Conservation (phyloP, 805 yeast genomes). For the Candida odintsovae region DNA sequence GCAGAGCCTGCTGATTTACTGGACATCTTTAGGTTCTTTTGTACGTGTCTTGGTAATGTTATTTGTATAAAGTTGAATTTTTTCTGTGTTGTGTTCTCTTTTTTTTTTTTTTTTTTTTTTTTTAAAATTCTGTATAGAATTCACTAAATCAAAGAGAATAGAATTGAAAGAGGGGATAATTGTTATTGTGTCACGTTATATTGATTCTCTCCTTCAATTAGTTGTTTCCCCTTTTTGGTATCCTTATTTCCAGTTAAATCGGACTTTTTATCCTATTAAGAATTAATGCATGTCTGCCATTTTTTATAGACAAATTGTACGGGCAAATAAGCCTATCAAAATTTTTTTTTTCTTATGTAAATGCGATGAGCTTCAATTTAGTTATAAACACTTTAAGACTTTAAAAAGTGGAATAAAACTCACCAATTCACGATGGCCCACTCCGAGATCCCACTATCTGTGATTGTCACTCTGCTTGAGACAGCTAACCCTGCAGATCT, state of each 20-base stretch:
- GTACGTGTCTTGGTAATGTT: not conserved
- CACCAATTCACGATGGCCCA: not conserved
- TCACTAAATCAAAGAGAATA: too few species aligned
- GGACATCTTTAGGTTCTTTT: not conserved
- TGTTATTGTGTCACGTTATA: too few species aligned
- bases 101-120: constrained; percentile 6
- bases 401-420: too few species aligned
- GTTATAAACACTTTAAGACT: too few species aligned
- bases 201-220: too few species aligned
- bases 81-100: too few species aligned
- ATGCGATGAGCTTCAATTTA: constrained; percentile 6
- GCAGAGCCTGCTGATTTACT: not conserved
- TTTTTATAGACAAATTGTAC: not conserved
- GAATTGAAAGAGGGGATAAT: too few species aligned
- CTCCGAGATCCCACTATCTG: constrained; percentile 22
- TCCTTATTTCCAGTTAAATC: too few species aligned
- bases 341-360: not conserved
- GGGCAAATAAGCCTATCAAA: not conserved
- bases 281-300: too few species aligned
- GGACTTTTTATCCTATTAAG: too few species aligned
- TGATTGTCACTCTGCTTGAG: constrained; percentile 17
- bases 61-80: not conserved
- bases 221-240: too few species aligned
- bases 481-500: constrained; percentile 14
- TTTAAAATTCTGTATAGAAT: not conserved